These are phyloP conservation scores for Zygotorulaspora florentina DNA, from an alignment of 805 yeast genomes.

Conservation along the genomic window DNA sequence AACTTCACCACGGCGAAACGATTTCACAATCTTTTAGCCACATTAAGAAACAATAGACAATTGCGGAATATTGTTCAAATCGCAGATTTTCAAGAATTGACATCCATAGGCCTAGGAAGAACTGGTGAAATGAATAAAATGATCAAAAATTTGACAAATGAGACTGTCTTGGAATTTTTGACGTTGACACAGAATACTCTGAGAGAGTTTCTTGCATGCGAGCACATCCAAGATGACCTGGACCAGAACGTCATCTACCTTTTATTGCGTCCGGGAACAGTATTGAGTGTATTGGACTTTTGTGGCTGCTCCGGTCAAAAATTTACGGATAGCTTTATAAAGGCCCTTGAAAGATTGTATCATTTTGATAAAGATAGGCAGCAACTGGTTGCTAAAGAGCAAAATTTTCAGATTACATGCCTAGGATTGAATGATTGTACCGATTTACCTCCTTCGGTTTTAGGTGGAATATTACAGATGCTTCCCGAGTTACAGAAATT, in stretches of 20 bases:
- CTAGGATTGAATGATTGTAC: conserved; percentile 88
- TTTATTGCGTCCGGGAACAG: conserved; percentile 31
- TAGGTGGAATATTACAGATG: conserved; percentile 41
- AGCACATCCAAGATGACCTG: conserved; percentile 79
- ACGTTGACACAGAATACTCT: conserved; percentile 56
- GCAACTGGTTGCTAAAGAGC: conserved; percentile 17
- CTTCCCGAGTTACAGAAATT: conserved; percentile 63
- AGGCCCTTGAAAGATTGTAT: conserved; percentile 28
- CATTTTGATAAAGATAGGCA: conserved; percentile 14
- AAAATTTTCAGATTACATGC: conserved; percentile 33
- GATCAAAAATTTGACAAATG: conserved; percentile 82
- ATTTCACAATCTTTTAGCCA: conserved; percentile 63
- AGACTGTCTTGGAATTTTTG: conserved; percentile 63
- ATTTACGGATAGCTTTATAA: conserved; percentile 57
- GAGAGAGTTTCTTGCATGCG: conserved; percentile 76
- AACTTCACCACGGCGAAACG: conserved; percentile 76
- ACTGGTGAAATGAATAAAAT: conserved; percentile 87
- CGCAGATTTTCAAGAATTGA: conserved; percentile 83
- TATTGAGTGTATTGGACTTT: conserved; percentile 69
- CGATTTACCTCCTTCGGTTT: conserved; percentile 56
- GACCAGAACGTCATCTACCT: conserved; percentile 43
- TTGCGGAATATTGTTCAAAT: conserved; percentile 60
- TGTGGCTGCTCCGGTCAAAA: conserved; percentile 76
- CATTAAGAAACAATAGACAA: conserved; percentile 44
- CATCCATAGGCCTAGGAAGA: conserved; percentile 85